These are phyloP conservation scores for Botrytis squamosa DNA, from an alignment of 2,329 filamentous ascomycete species.

Conservation along the genomic window DNA sequence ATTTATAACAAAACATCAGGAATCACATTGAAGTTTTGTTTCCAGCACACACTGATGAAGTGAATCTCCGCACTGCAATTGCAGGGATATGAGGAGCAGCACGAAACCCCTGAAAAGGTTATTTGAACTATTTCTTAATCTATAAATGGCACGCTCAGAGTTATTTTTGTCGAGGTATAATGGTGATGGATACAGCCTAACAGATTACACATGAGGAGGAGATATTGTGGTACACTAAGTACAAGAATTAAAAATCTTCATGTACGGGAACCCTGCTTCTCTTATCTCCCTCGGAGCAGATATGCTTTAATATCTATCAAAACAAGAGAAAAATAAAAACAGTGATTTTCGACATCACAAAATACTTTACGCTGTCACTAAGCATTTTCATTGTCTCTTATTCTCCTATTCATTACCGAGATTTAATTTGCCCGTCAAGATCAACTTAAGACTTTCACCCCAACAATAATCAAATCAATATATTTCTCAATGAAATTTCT, in stretches of 20 bases:
- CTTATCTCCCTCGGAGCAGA: neutral
- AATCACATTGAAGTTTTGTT: neutral
- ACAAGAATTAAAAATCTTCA: neutral
- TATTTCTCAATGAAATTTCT: neutral
- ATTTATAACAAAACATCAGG: neutral
- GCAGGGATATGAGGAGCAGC: fast-evolving
- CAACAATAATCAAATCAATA: neutral
- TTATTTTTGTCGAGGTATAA: neutral
- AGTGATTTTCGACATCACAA: neutral
- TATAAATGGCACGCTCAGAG: neutral
- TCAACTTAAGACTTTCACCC: neutral
- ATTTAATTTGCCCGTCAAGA: no score
- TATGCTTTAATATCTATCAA: fast-evolving
- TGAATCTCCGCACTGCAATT: neutral
- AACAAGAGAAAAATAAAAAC: neutral
- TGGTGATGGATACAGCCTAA: no score
- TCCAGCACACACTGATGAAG: neutral
- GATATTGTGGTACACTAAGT: no score
- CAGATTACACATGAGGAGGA: no score
- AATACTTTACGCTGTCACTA: fast-evolving
- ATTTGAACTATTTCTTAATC: neutral
- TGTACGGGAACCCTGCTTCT: fast-evolving
- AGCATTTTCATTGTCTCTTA: neutral
- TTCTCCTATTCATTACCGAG: neutral
- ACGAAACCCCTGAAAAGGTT: fast-evolving